These are phyloP conservation scores for Fraxinus angustifolia DNA, from an alignment of 305 asterid genomes.

Conservation along the genomic window DNA sequence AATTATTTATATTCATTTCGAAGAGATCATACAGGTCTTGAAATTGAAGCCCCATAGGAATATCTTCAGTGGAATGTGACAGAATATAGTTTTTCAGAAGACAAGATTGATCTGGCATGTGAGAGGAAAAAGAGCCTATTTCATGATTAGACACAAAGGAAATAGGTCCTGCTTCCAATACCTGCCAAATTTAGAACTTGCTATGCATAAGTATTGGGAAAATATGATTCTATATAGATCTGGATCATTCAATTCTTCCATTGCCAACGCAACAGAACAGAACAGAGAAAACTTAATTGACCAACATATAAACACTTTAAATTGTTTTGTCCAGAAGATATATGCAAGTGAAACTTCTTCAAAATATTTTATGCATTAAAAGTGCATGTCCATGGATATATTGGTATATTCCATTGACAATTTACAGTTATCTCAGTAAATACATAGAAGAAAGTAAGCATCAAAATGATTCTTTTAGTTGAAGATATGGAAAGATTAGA, in stretches of 20 bases:
- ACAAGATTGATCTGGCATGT: conserved; percentile 31
- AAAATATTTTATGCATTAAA: neutral
- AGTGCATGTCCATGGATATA: neutral
- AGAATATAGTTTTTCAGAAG: conserved; percentile 24
- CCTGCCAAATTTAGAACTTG: conserved; percentile 45
- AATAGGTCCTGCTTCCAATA: conserved; percentile 52
- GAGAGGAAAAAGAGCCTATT: conserved; percentile 29
- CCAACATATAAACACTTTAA: neutral
- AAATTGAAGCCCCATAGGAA: conserved; percentile 41
- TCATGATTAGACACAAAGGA: conserved; percentile 51
- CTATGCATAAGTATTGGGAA: conserved; percentile 17
- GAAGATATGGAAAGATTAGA: neutral
- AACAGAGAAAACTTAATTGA: neutral
- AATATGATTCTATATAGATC: conserved; percentile 18
- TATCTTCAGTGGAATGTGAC: conserved; percentile 28
- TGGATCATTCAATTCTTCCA: conserved; percentile 16
- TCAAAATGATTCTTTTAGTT: neutral
- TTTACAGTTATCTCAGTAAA: neutral
- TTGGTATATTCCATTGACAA: neutral
- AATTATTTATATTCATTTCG: conserved; percentile 51
- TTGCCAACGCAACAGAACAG: conserved; percentile 11
- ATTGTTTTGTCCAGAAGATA: neutral
- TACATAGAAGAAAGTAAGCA: neutral
- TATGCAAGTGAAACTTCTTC: neutral
- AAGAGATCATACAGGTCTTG: conserved; percentile 63